Evolutionary conservation across 768 basidiomycete species (phyloP), one percentile per base, ranked within the genome.

Genomic region (Termitomyces sp.): DNA sequence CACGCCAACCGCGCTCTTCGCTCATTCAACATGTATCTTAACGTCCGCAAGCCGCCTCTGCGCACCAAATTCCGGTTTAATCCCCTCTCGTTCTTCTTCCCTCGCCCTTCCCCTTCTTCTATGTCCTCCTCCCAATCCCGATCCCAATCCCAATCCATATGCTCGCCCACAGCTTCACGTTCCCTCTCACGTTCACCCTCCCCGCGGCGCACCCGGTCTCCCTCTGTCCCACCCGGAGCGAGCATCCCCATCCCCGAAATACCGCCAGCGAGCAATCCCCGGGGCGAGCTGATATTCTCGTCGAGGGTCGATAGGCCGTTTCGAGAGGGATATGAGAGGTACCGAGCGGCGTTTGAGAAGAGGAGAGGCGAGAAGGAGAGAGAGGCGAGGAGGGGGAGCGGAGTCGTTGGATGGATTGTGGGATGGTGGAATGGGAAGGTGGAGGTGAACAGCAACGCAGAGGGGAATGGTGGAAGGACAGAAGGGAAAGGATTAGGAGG

Each of bases 281-380:
- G 95, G 14, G 96, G 97, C 50, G 97, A 99, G 67, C 84, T 99
- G 57, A 97, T 98, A 54, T 97, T 99, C 72, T 94, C 91, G 3
- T 91, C 87, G 11, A 85, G 91, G 46, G 88, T 99, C 19, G 88
- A 91, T 58, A 79, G 80, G 51, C 65, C 70, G 19, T 98, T 98
- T 70, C 78, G 90, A 23, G 97, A 98, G 54, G 81, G 87, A 0
- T 99, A 99, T 72, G 95, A 98, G 69, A 82, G 92, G 15, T 94
- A 98, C 71, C 83, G 96, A 21, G 76, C 84, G 9, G 86, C 85
- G 31, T 98, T 97, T 70, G 96, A 98, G 72, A 75, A 86, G 50
- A 77, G 80, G 61, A 72, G 92, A 26, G 85, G 85, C 59, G 88
- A 88, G 64, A 78, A 80, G 53, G 81, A 82, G 60, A 57, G 63